Conservation (phyloP, 179 eudicot species). For the Camellia oleifera region DNA sequence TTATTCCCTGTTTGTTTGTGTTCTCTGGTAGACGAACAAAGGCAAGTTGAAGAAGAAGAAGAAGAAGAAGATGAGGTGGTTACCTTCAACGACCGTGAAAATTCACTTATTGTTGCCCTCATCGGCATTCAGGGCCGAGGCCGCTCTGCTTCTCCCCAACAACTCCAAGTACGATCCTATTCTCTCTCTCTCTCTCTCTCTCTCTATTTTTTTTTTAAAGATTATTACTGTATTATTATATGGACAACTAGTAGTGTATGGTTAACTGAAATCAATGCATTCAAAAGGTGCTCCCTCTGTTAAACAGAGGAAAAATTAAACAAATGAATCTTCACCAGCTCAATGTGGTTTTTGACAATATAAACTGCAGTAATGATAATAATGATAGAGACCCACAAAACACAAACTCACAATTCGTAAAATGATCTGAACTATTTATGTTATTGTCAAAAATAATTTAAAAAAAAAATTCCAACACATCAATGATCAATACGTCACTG, state of each 20-base stretch:
- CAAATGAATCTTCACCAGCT: neutral
- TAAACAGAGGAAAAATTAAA: neutral
- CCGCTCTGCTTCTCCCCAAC: constrained; percentile 64
- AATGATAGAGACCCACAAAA: no score
- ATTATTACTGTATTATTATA: neutral
- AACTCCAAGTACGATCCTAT: constrained; percentile 16
- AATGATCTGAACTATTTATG: no score
- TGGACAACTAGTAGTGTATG: neutral
- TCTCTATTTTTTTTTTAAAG: no score
- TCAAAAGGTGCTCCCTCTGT: neutral
- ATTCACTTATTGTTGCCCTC: constrained; percentile 59
- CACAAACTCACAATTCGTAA: no score
- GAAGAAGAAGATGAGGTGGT: neutral
- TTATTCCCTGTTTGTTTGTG: constrained; percentile 12
- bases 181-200: no score
- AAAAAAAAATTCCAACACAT: no score
- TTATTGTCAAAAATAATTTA: no score
- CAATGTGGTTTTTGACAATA: no score
- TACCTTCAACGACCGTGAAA: constrained; percentile 56
- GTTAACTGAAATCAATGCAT: neutral
- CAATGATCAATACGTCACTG: no score
- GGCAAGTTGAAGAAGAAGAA: neutral
- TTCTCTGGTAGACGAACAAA: constrained; percentile 24
- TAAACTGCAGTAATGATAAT: no score
- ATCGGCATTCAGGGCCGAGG: constrained; percentile 95